Conservation (phyloP, 352 stramenopile species). For the Phytopythium oedochilum region DNA sequence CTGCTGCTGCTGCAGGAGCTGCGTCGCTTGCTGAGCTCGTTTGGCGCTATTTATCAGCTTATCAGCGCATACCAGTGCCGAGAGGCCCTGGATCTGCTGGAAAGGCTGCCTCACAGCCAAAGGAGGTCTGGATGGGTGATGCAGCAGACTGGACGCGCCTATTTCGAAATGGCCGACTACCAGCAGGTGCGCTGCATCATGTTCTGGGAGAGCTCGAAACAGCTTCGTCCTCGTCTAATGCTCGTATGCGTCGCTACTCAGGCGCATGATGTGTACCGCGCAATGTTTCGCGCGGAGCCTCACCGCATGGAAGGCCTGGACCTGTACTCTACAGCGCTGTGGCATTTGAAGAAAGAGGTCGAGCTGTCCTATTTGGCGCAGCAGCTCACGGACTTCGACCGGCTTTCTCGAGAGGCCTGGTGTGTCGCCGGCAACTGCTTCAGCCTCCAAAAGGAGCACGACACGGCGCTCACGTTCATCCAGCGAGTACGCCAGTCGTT, state of each 20-base stretch:
- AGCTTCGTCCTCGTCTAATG: neutral
- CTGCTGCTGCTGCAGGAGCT: constrained; percentile 20
- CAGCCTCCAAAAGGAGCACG: constrained; percentile 97
- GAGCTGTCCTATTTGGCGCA: constrained; percentile 96
- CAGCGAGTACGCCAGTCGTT: constrained; percentile 55
- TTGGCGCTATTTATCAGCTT: constrained; percentile 73
- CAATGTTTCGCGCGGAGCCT: constrained; percentile 88
- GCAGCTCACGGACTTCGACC: constrained; percentile 91
- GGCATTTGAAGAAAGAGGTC: constrained; percentile 97
- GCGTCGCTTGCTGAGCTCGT: constrained; percentile 54
- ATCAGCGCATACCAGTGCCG: constrained; percentile 73
- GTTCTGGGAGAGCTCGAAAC: neutral
- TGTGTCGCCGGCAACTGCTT: constrained; percentile 98
- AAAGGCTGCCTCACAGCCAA: constrained; percentile 80
- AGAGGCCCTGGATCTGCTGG: constrained; percentile 87
- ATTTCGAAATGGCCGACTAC: constrained; percentile 97
- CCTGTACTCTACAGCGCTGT: constrained; percentile 94
- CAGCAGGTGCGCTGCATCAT: constrained; percentile 22
- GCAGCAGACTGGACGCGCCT: constrained; percentile 91
- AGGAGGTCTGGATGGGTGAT: constrained; percentile 92
- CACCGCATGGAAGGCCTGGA: constrained; percentile 94
- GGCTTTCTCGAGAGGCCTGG: constrained; percentile 92
- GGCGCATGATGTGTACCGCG: constrained; percentile 84
- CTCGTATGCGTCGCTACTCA: constrained; percentile 7
- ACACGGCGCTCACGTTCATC: constrained; percentile 96